Percentiles rank a stretch among this genome's conserved stretches.
These are phyloP conservation scores for Microdochium trichocladiopsis DNA, from an alignment of 2,329 filamentous ascomycete genomes.

Conservation along the genomic window DNA sequence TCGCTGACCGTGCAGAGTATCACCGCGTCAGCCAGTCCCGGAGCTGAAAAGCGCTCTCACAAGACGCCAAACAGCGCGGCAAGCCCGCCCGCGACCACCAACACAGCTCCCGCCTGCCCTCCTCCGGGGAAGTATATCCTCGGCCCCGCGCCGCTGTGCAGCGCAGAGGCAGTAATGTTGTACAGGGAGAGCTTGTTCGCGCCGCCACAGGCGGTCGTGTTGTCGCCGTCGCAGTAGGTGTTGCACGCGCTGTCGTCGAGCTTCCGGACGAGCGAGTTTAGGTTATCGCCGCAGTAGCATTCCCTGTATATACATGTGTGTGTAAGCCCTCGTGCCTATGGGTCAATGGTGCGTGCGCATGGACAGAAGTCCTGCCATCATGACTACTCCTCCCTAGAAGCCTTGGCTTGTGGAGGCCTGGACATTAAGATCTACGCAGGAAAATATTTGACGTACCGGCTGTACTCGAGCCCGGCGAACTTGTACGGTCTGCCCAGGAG, in stretches of 20 bases:
- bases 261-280: conserved; percentile 38
- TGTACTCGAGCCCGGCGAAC: not conserved
- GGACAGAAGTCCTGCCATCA: no score
- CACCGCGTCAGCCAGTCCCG: no score
- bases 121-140: not conserved
- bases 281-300: conserved; percentile 49
- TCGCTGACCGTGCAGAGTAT: no score
- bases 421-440: no score
- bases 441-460: not conserved
- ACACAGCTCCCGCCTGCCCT: not conserved
- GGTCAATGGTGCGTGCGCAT: no score
- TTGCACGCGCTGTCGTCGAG: conserved; percentile 41
- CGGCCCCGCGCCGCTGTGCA: not conserved
- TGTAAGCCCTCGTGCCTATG: conserved; percentile 1
- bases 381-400: no score
- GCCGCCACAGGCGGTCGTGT: conserved; percentile 45
- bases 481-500: conserved; percentile 1
- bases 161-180: conserved; percentile 7
- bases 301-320: conserved; percentile 28
- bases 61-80: not conserved
- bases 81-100: not conserved
- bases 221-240: conserved; percentile 46
- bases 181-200: conserved; percentile 40
- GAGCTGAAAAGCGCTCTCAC: not conserved
- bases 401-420: no score